Evolutionary conservation across 352 stramenopile genomes (phyloP), one percentile per base, ranked within the genome.

Genomic region (Pythium sp.): DNA sequence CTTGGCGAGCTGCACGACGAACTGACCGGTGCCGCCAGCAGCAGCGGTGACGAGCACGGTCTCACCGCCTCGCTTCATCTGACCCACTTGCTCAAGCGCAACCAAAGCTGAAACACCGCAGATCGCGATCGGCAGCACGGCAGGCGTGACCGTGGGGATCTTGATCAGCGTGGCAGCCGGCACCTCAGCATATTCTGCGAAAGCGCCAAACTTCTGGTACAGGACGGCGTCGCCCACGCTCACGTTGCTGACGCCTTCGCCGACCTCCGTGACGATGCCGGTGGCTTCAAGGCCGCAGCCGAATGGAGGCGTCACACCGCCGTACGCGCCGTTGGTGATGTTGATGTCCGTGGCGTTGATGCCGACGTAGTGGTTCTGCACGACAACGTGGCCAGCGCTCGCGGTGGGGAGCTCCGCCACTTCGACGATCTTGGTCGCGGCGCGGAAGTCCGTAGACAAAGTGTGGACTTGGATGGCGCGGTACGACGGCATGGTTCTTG

Each of bases 1-100:
- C 57, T 93, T 94, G 41, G 89, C 90, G 56, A 97, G 71, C 69
- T 97, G 90, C 62, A 96, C 75, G 47, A 83, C 89, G 43, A 94
- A 90, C 34, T 94, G 72, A n/a, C 88, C 89, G 20, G 86, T 96
- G 34, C 86, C 89, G n/a, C 89, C 90, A 14, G 79, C 81, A 1
- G 78, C 81, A 0, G 81, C 73, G 7, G 81, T 88, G 47, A 91
- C 80, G 8, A 91, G 65, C 59, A 91, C 81, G 0, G 80, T 89
- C 73, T 89, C 81, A 7, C 74, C 73, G 2, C 11, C 36, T 30
- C 74, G 71, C 46, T 72, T 81, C 79, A 91, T 87, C 53, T 90
- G 18, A n/a, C 74, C 83, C 4, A 85, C 75, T 6, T 79, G 68
- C 47, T 89, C 78, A 2, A 91, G 76, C 14, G 79, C 77, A 22